Evolutionary conservation across 1,284 basidiomycete genomes (phyloP).

Genomic region (Fomes fomentarius): DNA sequence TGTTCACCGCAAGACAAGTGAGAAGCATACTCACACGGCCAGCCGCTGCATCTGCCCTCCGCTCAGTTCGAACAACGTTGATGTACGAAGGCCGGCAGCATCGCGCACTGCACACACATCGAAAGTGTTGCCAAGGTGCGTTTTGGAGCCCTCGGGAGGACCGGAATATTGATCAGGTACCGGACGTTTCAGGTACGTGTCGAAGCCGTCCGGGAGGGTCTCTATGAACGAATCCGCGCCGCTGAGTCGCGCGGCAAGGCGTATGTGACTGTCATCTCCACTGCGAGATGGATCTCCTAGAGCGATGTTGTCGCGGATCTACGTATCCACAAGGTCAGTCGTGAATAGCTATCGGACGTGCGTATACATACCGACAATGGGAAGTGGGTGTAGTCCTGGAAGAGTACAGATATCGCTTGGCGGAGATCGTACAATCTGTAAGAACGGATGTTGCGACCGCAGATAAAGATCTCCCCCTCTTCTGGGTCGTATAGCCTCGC

Average conservation of each 20-base stretch:
- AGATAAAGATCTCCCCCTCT: conserved; percentile 69
- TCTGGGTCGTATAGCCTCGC: conserved; percentile 68
- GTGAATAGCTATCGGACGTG: too few species aligned
- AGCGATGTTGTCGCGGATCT: too few species aligned
- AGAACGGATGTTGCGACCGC: conserved; percentile 62
- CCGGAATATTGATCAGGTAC: conserved; percentile 65
- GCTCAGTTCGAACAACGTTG: conserved; percentile 47
- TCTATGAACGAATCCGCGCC: too few species aligned
- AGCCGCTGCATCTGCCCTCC: conserved; percentile 81
- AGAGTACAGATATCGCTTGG: conserved; percentile 65
- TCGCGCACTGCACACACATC: conserved; percentile 53
- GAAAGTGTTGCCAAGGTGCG: conserved; percentile 60
- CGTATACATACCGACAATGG: conserved; percentile 70
- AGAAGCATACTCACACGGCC: conserved; percentile 44
- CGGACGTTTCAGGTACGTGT: conserved; percentile 72
- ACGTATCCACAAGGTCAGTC: too few species aligned
- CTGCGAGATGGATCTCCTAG: too few species aligned
- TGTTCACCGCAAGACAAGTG: neutral
- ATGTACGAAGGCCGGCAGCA: conserved; percentile 42
- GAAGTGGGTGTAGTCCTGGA: conserved; percentile 80
- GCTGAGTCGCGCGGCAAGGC: too few species aligned
- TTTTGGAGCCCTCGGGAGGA: conserved; percentile 62
- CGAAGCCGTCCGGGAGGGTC: conserved; percentile 68
- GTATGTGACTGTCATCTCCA: too few species aligned
- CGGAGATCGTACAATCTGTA: conserved; percentile 66